Base-by-base conservation (phyloP, 352 stramenopile species). In the Phytophthora sp. region DNA sequence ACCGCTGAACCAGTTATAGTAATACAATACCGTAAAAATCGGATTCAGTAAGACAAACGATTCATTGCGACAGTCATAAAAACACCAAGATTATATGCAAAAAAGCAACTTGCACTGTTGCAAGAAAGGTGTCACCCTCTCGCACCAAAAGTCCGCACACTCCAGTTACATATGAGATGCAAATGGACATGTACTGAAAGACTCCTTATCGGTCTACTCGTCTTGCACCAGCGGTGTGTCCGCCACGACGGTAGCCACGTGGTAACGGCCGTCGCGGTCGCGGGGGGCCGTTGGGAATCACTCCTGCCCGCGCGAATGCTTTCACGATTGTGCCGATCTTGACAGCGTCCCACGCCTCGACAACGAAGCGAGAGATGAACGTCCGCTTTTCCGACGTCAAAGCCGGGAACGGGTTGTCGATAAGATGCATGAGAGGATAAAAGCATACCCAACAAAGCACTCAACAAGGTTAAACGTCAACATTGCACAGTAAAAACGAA, bases 361-460 rank as follows among this genome's bases (percentile, higher is more conserved):
- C 42, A 1, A 63, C 51, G 3, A 58, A 41, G 8, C 24, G 51
- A 9, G 44, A 63, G 5, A 68, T n/a, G 1, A 63, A 23, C 1
- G 27, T 26, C 13, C 51, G 6, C 18, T 62, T 62, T 13, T 68
- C 50, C 6, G n/a, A 23, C 20, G 51, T 27, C 5, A 44, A 53
- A 36, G 21, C 2, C 16, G 60, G 44, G 21, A 68, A 68, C 0
- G 24, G 39, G 31, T 57, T 56, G 12, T 57, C 33, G 4, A 68
- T n/a, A 20, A 57, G 60, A 35, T 63, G n/a, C n/a, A n/a, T n/a
- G n/a, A n/a, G n/a, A 30, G 21, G 42, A 21, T 65, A 65, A 39
- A 53, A 18, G 6, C 3, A 20, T 15, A 30, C 57, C 16, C 2
- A 36, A 54, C 13, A 18, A 31, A 66, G 18, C 18, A n/a, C n/a